Evolutionary conservation across 2,329 filamentous ascomycete species (phyloP).

Genomic region (Aureobasidium mangrovei): DNA sequence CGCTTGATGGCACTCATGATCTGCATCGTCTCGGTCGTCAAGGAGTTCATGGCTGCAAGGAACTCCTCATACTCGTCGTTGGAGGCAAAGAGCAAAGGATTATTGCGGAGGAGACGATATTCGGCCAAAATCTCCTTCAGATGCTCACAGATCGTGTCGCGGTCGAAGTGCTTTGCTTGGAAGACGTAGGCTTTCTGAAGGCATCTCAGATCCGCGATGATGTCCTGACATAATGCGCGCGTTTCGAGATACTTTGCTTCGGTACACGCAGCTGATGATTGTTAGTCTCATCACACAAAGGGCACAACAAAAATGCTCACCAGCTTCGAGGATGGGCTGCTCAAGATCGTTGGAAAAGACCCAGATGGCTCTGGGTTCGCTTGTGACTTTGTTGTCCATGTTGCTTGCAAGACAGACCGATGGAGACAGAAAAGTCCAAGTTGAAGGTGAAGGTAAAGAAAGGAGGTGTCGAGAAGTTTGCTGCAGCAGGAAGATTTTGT

Average conservation of each 20-base stretch:
- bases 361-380: neutral
- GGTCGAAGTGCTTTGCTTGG: constrained; percentile 1
- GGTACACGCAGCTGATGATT: neutral
- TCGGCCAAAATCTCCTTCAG: neutral
- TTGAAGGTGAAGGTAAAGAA: neutral
- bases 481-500: neutral
- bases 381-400: neutral
- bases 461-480: neutral
- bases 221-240: neutral
- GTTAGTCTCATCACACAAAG: neutral
- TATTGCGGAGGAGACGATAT: neutral
- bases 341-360: neutral
- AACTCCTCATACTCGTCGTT: neutral
- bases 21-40: neutral
- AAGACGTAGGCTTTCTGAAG: neutral
- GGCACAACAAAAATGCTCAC: neutral
- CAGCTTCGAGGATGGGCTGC: neutral
- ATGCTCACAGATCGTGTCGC: neutral
- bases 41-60: neutral
- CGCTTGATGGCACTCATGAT: neutral
- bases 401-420: neutral
- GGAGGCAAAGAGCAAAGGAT: neutral
- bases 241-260: neutral
- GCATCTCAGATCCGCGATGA: constrained; percentile 1
- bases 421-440: neutral